Conservation (phyloP, 768 basidiomycete genomes). For the Pleurotus sapidus region DNA sequence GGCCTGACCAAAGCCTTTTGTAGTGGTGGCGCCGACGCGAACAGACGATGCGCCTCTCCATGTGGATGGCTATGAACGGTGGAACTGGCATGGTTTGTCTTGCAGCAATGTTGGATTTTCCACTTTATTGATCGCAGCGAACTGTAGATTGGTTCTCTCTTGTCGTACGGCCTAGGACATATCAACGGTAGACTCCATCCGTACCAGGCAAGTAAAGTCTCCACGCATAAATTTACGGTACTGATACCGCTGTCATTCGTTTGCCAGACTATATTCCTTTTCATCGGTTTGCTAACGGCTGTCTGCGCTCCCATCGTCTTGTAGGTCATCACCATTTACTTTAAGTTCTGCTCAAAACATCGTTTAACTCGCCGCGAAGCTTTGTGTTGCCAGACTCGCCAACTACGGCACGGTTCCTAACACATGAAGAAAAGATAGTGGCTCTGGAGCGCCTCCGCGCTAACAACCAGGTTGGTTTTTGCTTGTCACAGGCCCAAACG, state of each 20-base stretch:
- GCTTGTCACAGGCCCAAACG: background rate
- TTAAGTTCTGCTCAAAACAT: too few relatives aligned
- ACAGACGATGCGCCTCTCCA: conserved; percentile 36
- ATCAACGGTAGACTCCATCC: conserved; percentile 32
- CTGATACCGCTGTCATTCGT: background rate
- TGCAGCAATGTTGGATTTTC: background rate
- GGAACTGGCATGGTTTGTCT: conserved; percentile 32
- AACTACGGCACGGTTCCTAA: conserved; percentile 36
- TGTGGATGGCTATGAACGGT: conserved; percentile 44
- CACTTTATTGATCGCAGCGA: background rate
- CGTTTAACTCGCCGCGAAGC: conserved; percentile 12
- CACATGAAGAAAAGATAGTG: conserved; percentile 35
- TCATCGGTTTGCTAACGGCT: conserved; percentile 39
- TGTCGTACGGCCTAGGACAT: conserved; percentile 40
- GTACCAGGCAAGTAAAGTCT: conserved; percentile 32
- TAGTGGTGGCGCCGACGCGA: conserved; percentile 49
- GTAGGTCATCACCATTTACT: conserved; percentile 16
- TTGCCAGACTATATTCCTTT: conserved; percentile 39
- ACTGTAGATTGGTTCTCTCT: conserved; percentile 36
- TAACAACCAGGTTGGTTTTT: conserved; percentile 34
- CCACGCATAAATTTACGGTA: too few relatives aligned
- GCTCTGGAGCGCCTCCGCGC: conserved; percentile 38
- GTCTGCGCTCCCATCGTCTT: conserved; percentile 32
- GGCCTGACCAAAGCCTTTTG: background rate
- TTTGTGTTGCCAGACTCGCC: conserved; percentile 44